phyloP scores from a whole-genome alignment of 768 basidiomycete genomes.

The Boletus huronensis region DNA sequence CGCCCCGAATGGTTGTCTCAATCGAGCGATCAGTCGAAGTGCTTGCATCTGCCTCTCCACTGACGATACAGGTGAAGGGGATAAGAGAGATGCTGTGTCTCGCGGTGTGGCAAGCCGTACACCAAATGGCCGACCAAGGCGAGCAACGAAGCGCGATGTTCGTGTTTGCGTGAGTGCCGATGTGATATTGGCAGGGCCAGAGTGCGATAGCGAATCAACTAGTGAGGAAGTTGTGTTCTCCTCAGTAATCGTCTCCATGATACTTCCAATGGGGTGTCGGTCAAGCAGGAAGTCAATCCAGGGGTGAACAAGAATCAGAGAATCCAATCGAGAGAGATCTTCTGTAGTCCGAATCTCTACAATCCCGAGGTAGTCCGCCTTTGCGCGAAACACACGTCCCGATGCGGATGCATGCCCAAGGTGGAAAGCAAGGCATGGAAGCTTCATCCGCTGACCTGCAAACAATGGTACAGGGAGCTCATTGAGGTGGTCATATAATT shows the following conservation, averaged over 20 bases:
- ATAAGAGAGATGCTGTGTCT: background rate
- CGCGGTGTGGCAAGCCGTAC: background rate
- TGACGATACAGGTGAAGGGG: background rate
- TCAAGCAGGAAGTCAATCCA: constrained; percentile 4
- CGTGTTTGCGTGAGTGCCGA: background rate
- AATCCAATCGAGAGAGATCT: background rate
- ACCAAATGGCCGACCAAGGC: background rate
- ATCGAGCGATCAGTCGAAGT: background rate
- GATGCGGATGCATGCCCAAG: background rate
- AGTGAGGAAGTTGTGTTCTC: no score
- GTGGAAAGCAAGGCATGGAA: no score
- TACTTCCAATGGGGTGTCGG: background rate
- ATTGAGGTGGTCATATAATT: no score
- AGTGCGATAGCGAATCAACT: background rate
- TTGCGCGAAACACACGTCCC: background rate
- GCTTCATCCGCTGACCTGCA: no score
- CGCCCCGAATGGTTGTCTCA: background rate
- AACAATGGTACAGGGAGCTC: no score
- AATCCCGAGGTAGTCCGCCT: background rate
- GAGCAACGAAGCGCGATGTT: background rate
- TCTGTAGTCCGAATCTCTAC: background rate
- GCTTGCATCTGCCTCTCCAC: background rate
- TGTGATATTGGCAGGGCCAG: background rate
- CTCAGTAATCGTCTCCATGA: background rate
- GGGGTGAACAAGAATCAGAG: background rate